phyloP scores from a whole-genome alignment of 2,329 filamentous ascomycete species.

The Paramyrothecium roridum region DNA sequence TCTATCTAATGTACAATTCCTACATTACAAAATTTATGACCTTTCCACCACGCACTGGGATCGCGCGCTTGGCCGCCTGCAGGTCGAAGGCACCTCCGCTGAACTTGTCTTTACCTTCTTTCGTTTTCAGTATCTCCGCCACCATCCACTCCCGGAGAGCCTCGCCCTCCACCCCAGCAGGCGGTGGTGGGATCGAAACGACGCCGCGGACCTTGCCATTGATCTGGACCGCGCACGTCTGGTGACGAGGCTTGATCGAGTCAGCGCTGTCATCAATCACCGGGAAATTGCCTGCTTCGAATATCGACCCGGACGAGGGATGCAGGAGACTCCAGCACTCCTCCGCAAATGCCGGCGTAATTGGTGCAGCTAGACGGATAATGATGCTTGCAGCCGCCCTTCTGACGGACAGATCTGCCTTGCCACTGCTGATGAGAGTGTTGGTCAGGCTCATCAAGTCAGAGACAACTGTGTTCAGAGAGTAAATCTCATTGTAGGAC shows the following conservation, averaged over 20 bases:
- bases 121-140: constrained; percentile 55
- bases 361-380: constrained; percentile 71
- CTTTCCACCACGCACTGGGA: constrained; percentile 65
- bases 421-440: constrained; percentile 45
- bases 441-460: constrained; percentile 83
- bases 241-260: constrained; percentile 45
- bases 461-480: constrained; percentile 80
- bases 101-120: constrained; percentile 57
- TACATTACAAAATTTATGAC: constrained; percentile 72
- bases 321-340: constrained; percentile 70
- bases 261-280: constrained; percentile 45
- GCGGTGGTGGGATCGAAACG: constrained; percentile 57
- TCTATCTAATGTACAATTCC: neutral
- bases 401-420: constrained; percentile 39
- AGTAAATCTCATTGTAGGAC: constrained; percentile 68
- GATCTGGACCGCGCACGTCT: constrained; percentile 67
- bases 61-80: constrained; percentile 55
- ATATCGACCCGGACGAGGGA: constrained; percentile 34
- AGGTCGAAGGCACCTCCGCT: constrained; percentile 41
- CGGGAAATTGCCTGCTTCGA: constrained; percentile 57
- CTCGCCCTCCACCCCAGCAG: constrained; percentile 35
- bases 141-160: constrained; percentile 59
- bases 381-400: constrained; percentile 52
- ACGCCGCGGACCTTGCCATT: constrained; percentile 75
- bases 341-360: constrained; percentile 76